Base-by-base conservation (phyloP, 2,329 filamentous ascomycete genomes). In the Teratosphaeria zuluensis region DNA sequence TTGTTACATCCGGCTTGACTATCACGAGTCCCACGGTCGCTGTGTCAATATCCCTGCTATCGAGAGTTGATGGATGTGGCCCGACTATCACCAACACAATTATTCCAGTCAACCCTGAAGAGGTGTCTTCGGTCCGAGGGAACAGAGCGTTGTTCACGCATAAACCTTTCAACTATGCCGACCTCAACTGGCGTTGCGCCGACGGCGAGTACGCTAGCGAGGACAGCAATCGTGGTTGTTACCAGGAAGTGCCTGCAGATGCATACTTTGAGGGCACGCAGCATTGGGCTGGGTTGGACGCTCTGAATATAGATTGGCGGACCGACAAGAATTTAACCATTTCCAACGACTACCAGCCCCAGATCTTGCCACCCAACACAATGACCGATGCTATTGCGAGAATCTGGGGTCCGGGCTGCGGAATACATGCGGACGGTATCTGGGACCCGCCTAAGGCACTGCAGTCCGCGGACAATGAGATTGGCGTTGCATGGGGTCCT, bases 1-100 rank as follows among this genome's bases (percentile, higher is more conserved):
- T 61, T 48, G 59, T 63, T 31, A 63, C 61, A 32, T 54, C 57
- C 21, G 56, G 56, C 14, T 53, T 63, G 8, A 63, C 61, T 16
- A 61, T 63, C 30, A 63, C 61, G 1, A 59, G 56, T n/a, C 61
- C 61, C 2, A 55, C 56, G 1, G 59, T 61, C 3, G 61, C 55
- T 19, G 38, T 61, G 7, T 63, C 59, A 7, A 38, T 63, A 9
- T 52, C 35, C 5, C 33, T 24, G 48, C 33, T 63, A 35, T 60
- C 53, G 19, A 52, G 61, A n/a, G 55, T 42, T 3, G 61, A 63
- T 42, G 59, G 57, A 21, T 63, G 61, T 51, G 57, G 57, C 3
- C 54, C 52, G 24, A 61, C 58, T 8, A 53, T 63, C 21, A 56
- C 57, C n/a, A 51, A 56, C 14, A 63, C 61, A 1, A 61, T 63